phyloP scores from a whole-genome alignment of 768 basidiomycete genomes.

The Lactifluus subvellereus region DNA sequence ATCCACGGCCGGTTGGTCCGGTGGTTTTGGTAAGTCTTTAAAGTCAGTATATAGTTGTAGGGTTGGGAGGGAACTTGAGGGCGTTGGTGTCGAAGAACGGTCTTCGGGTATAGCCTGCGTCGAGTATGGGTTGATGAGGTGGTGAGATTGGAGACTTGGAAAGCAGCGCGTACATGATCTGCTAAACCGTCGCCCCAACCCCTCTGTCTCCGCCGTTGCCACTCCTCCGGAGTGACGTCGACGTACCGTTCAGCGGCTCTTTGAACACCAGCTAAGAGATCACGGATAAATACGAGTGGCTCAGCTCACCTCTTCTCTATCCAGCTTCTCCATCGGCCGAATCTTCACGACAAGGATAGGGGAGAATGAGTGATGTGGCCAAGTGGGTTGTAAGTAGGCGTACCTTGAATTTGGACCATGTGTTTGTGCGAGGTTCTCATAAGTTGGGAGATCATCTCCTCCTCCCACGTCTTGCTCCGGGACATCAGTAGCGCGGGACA shows the following conservation, averaged over 20 bases:
- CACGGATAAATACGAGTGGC: neutral
- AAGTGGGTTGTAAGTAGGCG: constrained; percentile 12
- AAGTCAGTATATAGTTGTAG: constrained; percentile 28
- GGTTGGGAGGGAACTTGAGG: constrained; percentile 13
- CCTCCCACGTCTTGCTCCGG: constrained; percentile 40
- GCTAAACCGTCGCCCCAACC: constrained; percentile 61
- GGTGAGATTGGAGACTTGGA: neutral
- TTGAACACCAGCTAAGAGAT: neutral
- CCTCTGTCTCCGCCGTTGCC: constrained; percentile 48
- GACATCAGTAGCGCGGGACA: constrained; percentile 23
- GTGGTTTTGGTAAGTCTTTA: constrained; percentile 19
- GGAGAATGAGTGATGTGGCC: neutral
- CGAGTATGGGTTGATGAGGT: neutral
- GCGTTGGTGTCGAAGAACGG: neutral
- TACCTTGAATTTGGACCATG: constrained; percentile 81
- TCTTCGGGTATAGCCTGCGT: constrained; percentile 10
- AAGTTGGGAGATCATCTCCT: constrained; percentile 63
- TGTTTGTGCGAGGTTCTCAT: constrained; percentile 71
- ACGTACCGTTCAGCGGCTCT: constrained; percentile 83
- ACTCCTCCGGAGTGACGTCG: constrained; percentile 56
- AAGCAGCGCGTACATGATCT: constrained; percentile 18
- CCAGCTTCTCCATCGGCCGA: constrained; percentile 83
- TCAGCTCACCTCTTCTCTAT: constrained; percentile 71
- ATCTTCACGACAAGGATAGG: constrained; percentile 39
- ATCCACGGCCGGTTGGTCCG: constrained; percentile 20